Evolutionary conservation across 306 rosid species (phyloP), one percentile per base, ranked within the genome.

Genomic region (Vachellia pachyceras): DNA sequence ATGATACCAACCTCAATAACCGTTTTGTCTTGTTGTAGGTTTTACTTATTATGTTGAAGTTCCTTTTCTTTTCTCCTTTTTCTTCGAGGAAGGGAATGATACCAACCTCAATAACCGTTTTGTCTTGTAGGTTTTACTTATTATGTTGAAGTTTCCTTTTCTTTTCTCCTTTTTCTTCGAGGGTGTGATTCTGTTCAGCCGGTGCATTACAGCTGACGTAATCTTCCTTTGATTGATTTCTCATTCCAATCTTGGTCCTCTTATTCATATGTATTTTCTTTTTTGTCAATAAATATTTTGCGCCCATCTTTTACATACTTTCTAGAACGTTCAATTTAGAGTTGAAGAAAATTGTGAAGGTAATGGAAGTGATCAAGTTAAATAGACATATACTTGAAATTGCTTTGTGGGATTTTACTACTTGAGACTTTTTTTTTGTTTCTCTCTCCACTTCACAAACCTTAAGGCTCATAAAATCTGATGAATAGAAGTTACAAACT

Each of bases 41-140:
- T 60, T 10, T 60, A 60, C 18, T 22, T n/a, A 29, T 61, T 29
- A 10, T 60, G 67, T 60, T 25, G 15, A 29, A 61, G 40, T 61
- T 61, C n/a, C 17, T 11, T 61, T 61, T 61, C 67, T 61, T 61
- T 61, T 61, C 39, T 60, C 37, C 37, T 61, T 25, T n/a, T n/a
- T n/a, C n/a, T n/a, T n/a, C n/a, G n/a, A n/a, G n/a, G 35, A 58
- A 58, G 35, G 10, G 37, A 60, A 60, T 25, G 39, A 25, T 60
- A 29, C 18, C 7, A 25, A 60, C 67, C 67, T 22, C 17, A 4
- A 18, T 11, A 17, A 60, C 39, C 25, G 67, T 60, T 60, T 25
- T 60, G 37, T 25, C 66, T 10, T 22, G 17, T 23, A 60, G 17
- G 25, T 25, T 60, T 10, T 60, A 60, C 18, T 22, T n/a, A 29